These are phyloP conservation scores for Colletotrichum incanum DNA, from an alignment of 2,329 filamentous ascomycete genomes.

Conservation along the genomic window DNA sequence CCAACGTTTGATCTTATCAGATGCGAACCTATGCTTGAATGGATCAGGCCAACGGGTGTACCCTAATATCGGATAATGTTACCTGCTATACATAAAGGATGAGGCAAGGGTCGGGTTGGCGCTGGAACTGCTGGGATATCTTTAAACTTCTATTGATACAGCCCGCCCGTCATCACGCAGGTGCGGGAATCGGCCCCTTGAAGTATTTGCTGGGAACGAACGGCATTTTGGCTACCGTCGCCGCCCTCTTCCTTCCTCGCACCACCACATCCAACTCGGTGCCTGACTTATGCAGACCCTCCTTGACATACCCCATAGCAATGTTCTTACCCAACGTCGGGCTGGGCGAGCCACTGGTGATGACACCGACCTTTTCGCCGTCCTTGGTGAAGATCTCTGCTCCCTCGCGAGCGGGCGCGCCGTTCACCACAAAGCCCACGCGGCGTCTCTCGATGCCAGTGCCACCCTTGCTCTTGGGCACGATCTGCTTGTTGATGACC, in stretches of 20 bases:
- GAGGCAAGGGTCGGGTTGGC: not conserved
- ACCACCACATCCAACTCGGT: slow-evolving; percentile 86
- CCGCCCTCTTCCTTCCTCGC: slow-evolving; percentile 82
- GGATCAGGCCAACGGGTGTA: not conserved
- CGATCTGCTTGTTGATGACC: slow-evolving; percentile 83
- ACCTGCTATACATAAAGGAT: slow-evolving; percentile 7
- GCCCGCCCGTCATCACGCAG: slow-evolving; percentile 17
- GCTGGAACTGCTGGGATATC: slow-evolving; percentile 23
- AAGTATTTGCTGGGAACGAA: slow-evolving; percentile 88
- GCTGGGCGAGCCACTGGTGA: slow-evolving; percentile 93
- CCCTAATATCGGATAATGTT: not conserved
- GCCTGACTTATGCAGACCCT: slow-evolving; percentile 86
- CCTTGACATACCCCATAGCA: slow-evolving; percentile 93
- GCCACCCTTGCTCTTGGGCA: slow-evolving; percentile 80
- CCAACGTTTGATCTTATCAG: slow-evolving; percentile 9
- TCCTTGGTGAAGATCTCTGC: slow-evolving; percentile 80
- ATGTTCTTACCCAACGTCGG: slow-evolving; percentile 92
- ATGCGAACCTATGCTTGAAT: not conserved
- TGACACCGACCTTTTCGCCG: slow-evolving; percentile 79
- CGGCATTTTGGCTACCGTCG: slow-evolving; percentile 88
- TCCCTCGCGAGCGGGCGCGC: slow-evolving; percentile 91
- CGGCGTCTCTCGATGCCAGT: slow-evolving; percentile 79
- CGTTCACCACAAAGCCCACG: slow-evolving; percentile 86
- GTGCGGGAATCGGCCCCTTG: slow-evolving; percentile 56
- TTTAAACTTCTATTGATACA: slow-evolving; percentile 41